Conservation (phyloP, 2,329 filamentous ascomycete genomes). For the Phoma sp. region DNA sequence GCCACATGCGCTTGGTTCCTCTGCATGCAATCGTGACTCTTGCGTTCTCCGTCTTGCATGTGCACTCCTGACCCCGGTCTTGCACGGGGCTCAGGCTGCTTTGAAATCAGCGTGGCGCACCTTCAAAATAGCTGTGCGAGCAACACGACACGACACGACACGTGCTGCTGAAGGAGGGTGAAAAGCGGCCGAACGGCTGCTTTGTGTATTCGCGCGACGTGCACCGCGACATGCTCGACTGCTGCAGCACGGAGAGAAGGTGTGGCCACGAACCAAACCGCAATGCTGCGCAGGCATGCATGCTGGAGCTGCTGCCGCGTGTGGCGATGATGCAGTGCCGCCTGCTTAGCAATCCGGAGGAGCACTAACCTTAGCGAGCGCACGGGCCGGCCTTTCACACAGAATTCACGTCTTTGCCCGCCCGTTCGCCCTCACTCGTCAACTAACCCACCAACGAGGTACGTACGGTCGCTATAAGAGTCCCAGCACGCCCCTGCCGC, state of each 20-base stretch:
- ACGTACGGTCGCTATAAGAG: slow-evolving; percentile 19
- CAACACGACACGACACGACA: neutral
- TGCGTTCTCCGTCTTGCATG: neutral
- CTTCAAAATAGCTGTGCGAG: neutral
- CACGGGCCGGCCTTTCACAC: neutral
- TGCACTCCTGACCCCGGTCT: neutral
- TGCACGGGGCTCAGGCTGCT: neutral
- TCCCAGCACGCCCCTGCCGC: slow-evolving; percentile 5
- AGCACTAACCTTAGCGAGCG: slow-evolving; percentile 7
- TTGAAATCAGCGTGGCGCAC: slow-evolving; percentile 6
- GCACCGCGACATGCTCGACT: too few relatives aligned
- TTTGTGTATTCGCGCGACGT: too few relatives aligned
- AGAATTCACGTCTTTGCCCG: slow-evolving; percentile 10
- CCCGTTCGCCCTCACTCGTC: slow-evolving; percentile 5
- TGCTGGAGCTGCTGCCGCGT: neutral
- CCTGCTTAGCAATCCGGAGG: neutral
- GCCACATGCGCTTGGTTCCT: neutral
- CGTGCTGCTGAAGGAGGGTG: too few relatives aligned
- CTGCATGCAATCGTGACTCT: slow-evolving; percentile 11
- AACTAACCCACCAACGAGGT: slow-evolving; percentile 20
- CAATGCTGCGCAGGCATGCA: too few relatives aligned
- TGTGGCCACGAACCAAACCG: too few relatives aligned
- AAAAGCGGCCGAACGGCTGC: too few relatives aligned
- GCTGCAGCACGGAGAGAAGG: too few relatives aligned
- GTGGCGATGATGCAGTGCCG: slow-evolving; percentile 7